Conservation (phyloP, 2,329 filamentous ascomycete species). For the Didymellaceae sp. region DNA sequence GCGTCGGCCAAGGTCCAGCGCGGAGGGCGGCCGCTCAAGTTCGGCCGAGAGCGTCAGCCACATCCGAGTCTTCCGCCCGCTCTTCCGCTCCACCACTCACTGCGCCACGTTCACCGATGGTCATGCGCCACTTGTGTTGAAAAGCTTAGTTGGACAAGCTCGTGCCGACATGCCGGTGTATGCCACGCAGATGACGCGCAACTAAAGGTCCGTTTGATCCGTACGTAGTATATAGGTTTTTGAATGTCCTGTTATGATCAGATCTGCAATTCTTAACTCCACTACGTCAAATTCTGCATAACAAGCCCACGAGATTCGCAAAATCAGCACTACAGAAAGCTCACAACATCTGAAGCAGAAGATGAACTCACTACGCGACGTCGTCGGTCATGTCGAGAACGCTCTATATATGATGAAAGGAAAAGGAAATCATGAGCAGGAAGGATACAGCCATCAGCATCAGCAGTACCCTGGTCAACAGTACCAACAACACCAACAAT, state of each 20-base stretch:
- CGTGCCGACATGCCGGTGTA: conserved; percentile 8
- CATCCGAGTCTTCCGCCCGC: conserved; percentile 17
- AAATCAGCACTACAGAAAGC: background rate
- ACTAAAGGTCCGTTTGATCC: conserved; percentile 3
- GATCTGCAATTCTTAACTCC: background rate
- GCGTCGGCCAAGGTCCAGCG: background rate
- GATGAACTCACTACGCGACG: conserved; percentile 13
- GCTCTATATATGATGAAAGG: conserved; percentile 18
- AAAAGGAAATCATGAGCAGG: conserved; percentile 1
- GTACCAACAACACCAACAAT: conserved; percentile 12
- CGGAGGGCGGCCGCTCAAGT: conserved; percentile 4
- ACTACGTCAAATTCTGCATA: background rate
- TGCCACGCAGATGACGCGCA: conserved; percentile 9
- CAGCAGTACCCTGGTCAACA: background rate
- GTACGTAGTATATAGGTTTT: conserved; percentile 10
- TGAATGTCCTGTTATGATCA: background rate
- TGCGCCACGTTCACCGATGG: conserved; percentile 11
- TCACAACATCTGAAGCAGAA: background rate
- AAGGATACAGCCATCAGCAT: conserved; percentile 7
- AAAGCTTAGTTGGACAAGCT: conserved; percentile 14
- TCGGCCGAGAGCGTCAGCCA: conserved; percentile 11
- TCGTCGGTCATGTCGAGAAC: conserved; percentile 18
- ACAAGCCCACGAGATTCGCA: background rate
- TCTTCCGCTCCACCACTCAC: conserved; percentile 14
- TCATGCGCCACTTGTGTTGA: conserved; percentile 6